phyloP scores from a whole-genome alignment of 768 basidiomycete genomes.

The Mrakia blollopis region DNA sequence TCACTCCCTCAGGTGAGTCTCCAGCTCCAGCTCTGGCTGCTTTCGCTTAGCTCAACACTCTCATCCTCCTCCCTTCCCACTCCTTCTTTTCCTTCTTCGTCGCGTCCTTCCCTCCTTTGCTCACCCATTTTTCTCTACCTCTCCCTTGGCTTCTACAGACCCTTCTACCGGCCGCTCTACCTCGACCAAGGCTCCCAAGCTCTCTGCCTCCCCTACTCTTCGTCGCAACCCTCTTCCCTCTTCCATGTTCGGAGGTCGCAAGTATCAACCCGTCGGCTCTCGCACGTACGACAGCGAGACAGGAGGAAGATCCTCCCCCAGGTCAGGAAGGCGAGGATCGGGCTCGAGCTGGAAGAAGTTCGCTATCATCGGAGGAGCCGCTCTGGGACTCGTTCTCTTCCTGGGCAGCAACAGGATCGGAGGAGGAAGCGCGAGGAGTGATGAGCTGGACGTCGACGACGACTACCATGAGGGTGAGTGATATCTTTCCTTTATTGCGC shows the following conservation, averaged over 20 bases:
- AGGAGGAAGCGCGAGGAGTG: conserved; percentile 19
- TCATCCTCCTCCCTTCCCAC: background rate
- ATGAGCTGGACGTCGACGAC: conserved; percentile 32
- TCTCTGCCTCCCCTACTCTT: background rate
- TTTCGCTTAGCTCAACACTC: background rate
- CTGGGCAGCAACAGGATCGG: conserved; percentile 34
- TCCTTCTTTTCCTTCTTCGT: background rate
- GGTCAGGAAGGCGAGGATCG: background rate
- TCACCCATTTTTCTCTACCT: no score
- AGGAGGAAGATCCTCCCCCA: background rate
- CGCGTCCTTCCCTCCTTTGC: background rate
- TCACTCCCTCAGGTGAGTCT: background rate
- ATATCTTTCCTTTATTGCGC: background rate
- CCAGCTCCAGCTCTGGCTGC: background rate
- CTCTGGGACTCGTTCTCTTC: conserved; percentile 35
- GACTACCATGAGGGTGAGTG: conserved; percentile 38
- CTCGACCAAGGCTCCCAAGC: background rate
- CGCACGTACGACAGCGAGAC: conserved; percentile 18
- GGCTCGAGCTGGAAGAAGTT: conserved; percentile 39
- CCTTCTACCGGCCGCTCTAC: background rate
- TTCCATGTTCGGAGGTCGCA: conserved; percentile 19
- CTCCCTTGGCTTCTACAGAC: no score
- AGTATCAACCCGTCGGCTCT: background rate
- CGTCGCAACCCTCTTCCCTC: background rate
- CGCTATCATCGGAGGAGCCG: conserved; percentile 36